Base-by-base conservation (phyloP, 495 filamentous ascomycete species). In the Penicillium desertorum region DNA sequence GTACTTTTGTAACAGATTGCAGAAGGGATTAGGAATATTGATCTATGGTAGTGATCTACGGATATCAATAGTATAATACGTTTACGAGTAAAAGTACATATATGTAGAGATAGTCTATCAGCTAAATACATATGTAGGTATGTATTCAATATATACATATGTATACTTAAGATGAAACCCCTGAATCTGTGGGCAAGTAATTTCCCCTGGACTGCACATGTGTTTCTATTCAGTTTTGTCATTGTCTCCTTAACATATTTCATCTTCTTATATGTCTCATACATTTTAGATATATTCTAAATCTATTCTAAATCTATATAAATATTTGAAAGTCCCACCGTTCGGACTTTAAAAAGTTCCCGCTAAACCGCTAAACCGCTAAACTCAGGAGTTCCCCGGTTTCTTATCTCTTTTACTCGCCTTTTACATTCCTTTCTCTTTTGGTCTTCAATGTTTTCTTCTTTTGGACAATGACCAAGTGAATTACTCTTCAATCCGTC, bases 121-220 rank as follows among this genome's bases (percentile, higher is more conserved):
- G 19, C 27, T 29, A 8, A 7, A 29, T 29, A 29, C 9, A 3
- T 25, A 25, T 0, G 3, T 25, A 25, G 5, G 6, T 47, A 36
- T 16, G 5, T 36, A 16, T 0, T 36, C 1, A 36, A 36, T 6
- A 4, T 23, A 22, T n/a, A n/a, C n/a, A n/a, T n/a, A n/a, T n/a
- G n/a, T n/a, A 4, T 12, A 16, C 34, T 16, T 14, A 36, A 29
- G 27, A 29, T 51, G 32, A 51, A 51, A 51, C 49, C 49, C 49
- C 49, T 51, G 49, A 51, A 51, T 51, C 6, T 51, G 36, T 39
- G 23, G 17, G 20, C 30, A 34, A 39, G 36, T 17, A 39, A 39
- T 39, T 39, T 39, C 36, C 16, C 45, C 25, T n/a, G 6, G 43
- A 45, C 17, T 22, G 11, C 25, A 14, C 30, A 34, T 34, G 29